Base-by-base conservation (phyloP, 148 eudicot genomes). In the Agrostemma githago region DNA sequence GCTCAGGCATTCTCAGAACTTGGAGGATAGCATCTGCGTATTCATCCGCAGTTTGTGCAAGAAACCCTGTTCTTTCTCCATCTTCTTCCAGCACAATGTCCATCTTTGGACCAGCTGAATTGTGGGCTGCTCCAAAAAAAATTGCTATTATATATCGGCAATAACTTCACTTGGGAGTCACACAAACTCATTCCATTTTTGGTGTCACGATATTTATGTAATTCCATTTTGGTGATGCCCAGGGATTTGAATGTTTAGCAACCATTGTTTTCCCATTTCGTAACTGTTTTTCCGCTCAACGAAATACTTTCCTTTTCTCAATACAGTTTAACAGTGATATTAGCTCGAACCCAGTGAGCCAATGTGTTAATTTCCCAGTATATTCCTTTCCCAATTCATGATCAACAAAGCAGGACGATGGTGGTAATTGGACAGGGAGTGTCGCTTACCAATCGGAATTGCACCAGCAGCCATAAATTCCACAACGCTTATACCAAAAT, bases 401-500 rank as follows among this genome's bases (percentile, higher is more conserved):
- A 63, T 39, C 11, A 42, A 41, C 58, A 8, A 11, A 71, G 64
- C 37, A 54, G 17, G 60, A 15, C 43, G 60, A 11, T 4, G 8
- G 48, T 9, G 6, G 61, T 21, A 43, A 10, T 16, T 66, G 9
- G 20, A 37, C 57, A 51, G 16, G 5, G 41, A 51, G 44, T 70
- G 16, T 76, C 51, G 70, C 86, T 46, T 64, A 92, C 99, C 99
- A 43, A 96, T 96, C 53, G 99, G 97, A 78, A 92, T 84, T 65
- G 99, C 97, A 59, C 97, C 99, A 68, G 99, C 90, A 56, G 97
- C 99, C 96, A 96, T 92, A 79, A 85, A 92, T 82, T 96, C 97
- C 73, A 92, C 99, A 20, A 96, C 92, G 78, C 96, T 78, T 58
- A 92, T 96, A 79, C 99, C 99, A 79, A 96, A 95, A 82, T 96